Conservation (phyloP, 768 basidiomycete species). For the Udeniomyces megalosporus region DNA sequence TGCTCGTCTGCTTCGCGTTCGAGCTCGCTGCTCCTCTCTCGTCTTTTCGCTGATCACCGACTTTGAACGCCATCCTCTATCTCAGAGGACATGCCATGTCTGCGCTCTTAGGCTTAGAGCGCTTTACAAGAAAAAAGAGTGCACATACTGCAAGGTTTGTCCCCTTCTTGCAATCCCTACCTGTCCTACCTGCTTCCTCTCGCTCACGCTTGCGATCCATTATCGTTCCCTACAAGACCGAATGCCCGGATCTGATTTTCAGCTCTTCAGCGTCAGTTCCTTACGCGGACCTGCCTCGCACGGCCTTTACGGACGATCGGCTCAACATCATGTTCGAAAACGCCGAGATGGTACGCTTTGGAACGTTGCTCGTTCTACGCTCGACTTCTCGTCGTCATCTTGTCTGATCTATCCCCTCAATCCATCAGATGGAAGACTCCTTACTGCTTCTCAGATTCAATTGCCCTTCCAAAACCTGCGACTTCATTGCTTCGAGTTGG, state of each 20-base stretch:
- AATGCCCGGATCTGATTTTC: slow-evolving; percentile 46
- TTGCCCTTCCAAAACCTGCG: slow-evolving; percentile 71
- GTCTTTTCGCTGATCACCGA: background rate
- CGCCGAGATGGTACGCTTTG: slow-evolving; percentile 39
- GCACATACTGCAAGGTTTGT: slow-evolving; percentile 85
- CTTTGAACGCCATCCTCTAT: background rate
- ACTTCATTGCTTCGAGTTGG: slow-evolving; percentile 75
- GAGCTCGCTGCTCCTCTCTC: background rate
- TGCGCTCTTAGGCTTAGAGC: slow-evolving; percentile 76
- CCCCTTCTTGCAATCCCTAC: background rate
- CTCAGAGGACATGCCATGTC: slow-evolving; percentile 32
- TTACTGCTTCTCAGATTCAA: slow-evolving; percentile 83
- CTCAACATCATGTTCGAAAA: slow-evolving; percentile 71
- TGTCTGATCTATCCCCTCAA: background rate
- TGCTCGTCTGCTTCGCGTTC: background rate
- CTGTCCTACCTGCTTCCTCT: slow-evolving; percentile 39
- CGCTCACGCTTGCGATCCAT: background rate
- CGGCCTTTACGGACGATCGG: slow-evolving; percentile 25
- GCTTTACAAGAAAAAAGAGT: slow-evolving; percentile 82
- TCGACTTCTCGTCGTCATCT: background rate
- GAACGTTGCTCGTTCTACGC: background rate
- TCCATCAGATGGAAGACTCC: slow-evolving; percentile 64
- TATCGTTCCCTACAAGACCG: too few species aligned
- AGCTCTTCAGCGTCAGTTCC: slow-evolving; percentile 46
- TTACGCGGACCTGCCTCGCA: slow-evolving; percentile 42